Percentiles rank a stretch among this genome's conserved stretches.
phyloP scores from a whole-genome alignment of 305 asterid species.

The Euphrasia arctica region DNA sequence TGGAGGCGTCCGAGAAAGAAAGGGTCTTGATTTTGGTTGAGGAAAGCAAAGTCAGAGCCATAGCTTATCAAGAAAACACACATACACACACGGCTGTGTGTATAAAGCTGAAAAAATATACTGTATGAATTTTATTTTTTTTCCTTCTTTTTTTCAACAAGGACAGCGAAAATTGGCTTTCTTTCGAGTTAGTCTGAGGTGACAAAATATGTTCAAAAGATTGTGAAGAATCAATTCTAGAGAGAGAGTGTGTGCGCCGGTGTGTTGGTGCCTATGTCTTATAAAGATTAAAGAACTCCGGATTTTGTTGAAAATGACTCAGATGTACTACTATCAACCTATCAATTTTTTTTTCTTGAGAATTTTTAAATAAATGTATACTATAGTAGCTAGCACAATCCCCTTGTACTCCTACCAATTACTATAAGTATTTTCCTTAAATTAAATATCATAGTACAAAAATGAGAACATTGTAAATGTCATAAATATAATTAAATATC shows the following conservation, averaged over 20 bases:
- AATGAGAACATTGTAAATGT: too few relatives aligned
- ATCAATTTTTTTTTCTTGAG: not conserved
- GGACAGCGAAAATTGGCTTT: not conserved
- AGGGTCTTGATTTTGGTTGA: conserved; percentile 69
- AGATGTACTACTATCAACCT: not conserved
- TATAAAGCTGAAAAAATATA: not conserved
- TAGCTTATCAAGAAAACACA: conserved; percentile 20
- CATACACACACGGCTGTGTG: conserved; percentile 12
- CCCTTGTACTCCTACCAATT: not conserved
- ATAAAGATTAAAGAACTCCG: conserved; percentile 11
- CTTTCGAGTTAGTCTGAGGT: conserved; percentile 25
- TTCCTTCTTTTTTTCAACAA: conserved; percentile 4
- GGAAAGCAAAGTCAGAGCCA: conserved; percentile 74
- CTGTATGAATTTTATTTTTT: not conserved
- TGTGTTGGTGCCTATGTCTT: conserved; percentile 1
- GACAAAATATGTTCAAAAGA: conserved; percentile 17
- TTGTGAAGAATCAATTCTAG: not conserved
- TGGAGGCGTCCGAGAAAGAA: conserved; percentile 79
- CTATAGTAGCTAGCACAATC: too few relatives aligned
- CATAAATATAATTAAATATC: too few relatives aligned
- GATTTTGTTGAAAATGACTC: conserved; percentile 22
- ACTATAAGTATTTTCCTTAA: not conserved
- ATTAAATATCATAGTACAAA: too few relatives aligned
- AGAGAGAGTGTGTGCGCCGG: conserved; percentile 21
- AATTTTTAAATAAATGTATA: not conserved